These are phyloP conservation scores for Gloeopeniophorella convolvens DNA, from an alignment of 768 basidiomycete species.

Conservation along the genomic window DNA sequence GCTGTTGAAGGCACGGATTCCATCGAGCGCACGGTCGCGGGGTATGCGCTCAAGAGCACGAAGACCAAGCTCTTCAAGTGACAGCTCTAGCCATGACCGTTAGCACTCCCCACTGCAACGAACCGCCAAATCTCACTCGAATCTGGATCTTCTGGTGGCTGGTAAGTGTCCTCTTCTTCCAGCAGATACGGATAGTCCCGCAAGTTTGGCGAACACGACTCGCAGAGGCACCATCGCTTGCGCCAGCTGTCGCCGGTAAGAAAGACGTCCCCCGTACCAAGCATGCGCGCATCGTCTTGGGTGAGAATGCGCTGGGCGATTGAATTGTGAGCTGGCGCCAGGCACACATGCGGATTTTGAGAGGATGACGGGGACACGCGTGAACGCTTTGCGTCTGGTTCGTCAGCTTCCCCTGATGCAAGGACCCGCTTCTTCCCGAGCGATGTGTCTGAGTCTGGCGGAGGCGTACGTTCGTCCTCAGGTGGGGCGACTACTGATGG, in stretches of 20 bases:
- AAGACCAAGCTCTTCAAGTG: conserved; percentile 78
- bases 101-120: background rate
- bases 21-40: conserved; percentile 75
- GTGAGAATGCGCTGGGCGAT: conserved; percentile 42
- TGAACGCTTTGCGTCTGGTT: conserved; percentile 36
- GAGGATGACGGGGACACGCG: conserved; percentile 37
- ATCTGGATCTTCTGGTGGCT: conserved; percentile 83
- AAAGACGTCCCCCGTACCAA: conserved; percentile 70
- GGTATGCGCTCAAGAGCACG: conserved; percentile 69
- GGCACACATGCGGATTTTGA: conserved; percentile 35
- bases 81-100: conserved; percentile 43
- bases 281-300: conserved; percentile 22
- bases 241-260: conserved; percentile 68
- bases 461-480: background rate
- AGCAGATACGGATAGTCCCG: conserved; percentile 52
- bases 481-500: background rate
- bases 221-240: conserved; percentile 74
- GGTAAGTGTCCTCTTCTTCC: conserved; percentile 77
- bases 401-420: conserved; percentile 28
- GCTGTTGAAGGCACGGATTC: conserved; percentile 76
- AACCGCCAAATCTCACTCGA: conserved; percentile 44
- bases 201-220: conserved; percentile 53
- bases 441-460: background rate
- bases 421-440: conserved; percentile 39
- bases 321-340: conserved; percentile 47